Percentiles rank a stretch among this genome's conserved stretches.
Evolutionary conservation across 1,139 yeast genomes (phyloP).

Genomic region (Hemisphaericaspora subhashii): DNA sequence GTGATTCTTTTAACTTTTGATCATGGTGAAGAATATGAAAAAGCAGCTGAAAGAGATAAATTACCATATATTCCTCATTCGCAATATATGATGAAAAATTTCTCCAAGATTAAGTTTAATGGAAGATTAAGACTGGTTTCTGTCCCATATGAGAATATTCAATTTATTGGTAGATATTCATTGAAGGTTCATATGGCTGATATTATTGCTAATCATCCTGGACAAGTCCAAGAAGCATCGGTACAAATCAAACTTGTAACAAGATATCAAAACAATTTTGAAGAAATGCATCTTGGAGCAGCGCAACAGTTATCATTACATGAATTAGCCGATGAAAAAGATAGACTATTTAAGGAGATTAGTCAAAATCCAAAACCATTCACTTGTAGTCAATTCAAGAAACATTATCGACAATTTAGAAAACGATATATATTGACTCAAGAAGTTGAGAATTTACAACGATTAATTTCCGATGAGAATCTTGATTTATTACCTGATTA

Average conservation of each 20-base stretch:
- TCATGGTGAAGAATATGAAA: constrained; percentile 41
- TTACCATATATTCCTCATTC: constrained; percentile 55
- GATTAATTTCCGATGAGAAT: constrained; percentile 79
- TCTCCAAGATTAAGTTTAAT: constrained; percentile 30
- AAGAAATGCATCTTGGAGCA: constrained; percentile 43
- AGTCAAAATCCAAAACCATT: constrained; percentile 24
- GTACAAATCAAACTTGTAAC: constrained; percentile 41
- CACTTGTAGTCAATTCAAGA: constrained; percentile 42
- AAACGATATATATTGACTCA: constrained; percentile 45
- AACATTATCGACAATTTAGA: constrained; percentile 49
- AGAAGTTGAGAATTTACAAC: constrained; percentile 57
- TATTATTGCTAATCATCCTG: constrained; percentile 44
- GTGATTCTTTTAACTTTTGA: constrained; percentile 44
- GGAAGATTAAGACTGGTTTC: constrained; percentile 39
- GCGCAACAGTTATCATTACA: constrained; percentile 53
- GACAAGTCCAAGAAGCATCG: constrained; percentile 42
- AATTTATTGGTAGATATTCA: constrained; percentile 48
- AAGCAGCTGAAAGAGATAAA: constrained; percentile 25
- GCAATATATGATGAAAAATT: constrained; percentile 26
- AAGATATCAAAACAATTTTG: constrained; percentile 45
- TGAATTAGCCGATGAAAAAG: constrained; percentile 50
- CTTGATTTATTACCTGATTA: constrained; percentile 90
- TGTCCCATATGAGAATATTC: constrained; percentile 50
- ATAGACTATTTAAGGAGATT: constrained; percentile 38
- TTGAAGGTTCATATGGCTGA: constrained; percentile 43